Percentiles rank a stretch among this genome's conserved stretches.
phyloP scores from a whole-genome alignment of 1,139 yeast genomes.

The Candida albicans region DNA sequence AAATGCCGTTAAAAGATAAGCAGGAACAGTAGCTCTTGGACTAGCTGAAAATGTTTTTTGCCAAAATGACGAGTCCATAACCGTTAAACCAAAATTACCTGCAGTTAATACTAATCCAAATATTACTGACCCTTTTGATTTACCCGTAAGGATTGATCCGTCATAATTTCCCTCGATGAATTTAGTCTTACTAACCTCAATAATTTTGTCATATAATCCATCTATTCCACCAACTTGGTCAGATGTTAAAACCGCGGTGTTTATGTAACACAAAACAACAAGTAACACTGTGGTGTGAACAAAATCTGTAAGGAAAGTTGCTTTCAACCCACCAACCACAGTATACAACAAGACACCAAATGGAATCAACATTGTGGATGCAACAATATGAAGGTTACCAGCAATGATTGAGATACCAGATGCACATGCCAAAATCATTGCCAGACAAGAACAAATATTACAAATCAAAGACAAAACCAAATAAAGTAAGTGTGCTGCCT shows the following conservation, averaged over 20 bases:
- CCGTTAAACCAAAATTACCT: conserved; percentile 32
- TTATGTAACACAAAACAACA: conserved; percentile 27
- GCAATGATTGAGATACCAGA: conserved; percentile 36
- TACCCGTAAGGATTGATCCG: conserved; percentile 36
- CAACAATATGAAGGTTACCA: conserved; percentile 33
- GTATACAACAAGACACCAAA: conserved; percentile 39
- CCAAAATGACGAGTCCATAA: conserved; percentile 35
- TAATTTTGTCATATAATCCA: conserved; percentile 26
- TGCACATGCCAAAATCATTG: conserved; percentile 40
- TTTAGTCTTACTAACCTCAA: conserved; percentile 16
- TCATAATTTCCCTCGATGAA: conserved; percentile 32
- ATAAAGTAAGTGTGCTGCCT: conserved; percentile 28
- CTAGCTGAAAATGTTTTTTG: conserved; percentile 37
- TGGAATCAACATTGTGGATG: conserved; percentile 36
- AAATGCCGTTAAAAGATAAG: conserved; percentile 35
- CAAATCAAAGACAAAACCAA: conserved; percentile 32
- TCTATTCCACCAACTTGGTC: conserved; percentile 31
- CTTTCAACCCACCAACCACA: conserved; percentile 41
- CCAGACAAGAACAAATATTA: conserved; percentile 33
- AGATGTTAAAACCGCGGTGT: conserved; percentile 27
- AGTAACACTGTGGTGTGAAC: conserved; percentile 36
- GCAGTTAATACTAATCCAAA: conserved; percentile 30
- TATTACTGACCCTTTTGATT: conserved; percentile 30
- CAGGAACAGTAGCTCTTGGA: conserved; percentile 36
- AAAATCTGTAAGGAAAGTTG: conserved; percentile 40